Conservation (phyloP, 306 rosid species). For the Prunus mume region DNA sequence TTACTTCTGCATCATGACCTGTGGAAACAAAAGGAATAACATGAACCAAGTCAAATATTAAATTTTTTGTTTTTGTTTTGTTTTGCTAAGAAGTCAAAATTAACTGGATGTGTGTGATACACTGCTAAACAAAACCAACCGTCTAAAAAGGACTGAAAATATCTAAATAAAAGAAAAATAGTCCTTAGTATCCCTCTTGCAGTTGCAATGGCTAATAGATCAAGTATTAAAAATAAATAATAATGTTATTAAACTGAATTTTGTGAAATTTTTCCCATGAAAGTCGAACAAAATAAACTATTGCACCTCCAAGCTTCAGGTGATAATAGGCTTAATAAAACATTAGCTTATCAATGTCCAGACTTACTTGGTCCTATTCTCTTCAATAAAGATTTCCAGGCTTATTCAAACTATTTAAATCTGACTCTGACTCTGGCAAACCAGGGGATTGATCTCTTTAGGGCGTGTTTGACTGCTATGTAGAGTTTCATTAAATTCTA, state of each 20-base stretch:
- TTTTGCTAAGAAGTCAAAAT: too few relatives aligned
- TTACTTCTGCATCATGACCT: not conserved
- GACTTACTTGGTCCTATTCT: not conserved
- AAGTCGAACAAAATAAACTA: not conserved
- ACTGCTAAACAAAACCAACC: not conserved
- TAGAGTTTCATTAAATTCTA: not conserved
- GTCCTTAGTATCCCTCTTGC: not conserved
- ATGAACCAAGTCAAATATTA: not conserved
- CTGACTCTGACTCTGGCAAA: not conserved
- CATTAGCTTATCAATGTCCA: not conserved
- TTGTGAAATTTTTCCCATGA: not conserved
- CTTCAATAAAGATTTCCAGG: too few relatives aligned
- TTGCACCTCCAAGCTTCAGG: not conserved
- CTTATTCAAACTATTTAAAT: not conserved
- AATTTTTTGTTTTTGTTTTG: too few relatives aligned
- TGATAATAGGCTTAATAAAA: not conserved
- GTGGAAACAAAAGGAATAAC: slow-evolving; percentile 5
- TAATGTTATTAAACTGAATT: too few relatives aligned
- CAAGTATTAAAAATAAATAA: not conserved
- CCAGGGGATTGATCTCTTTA: not conserved
- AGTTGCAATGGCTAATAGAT: not conserved
- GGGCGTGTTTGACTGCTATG: not conserved
- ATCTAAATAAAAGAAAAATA: not conserved
- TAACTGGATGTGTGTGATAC: not conserved
- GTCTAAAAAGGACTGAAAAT: not conserved